phyloP scores from a whole-genome alignment of 768 basidiomycete genomes.

The Russula olivacea region DNA sequence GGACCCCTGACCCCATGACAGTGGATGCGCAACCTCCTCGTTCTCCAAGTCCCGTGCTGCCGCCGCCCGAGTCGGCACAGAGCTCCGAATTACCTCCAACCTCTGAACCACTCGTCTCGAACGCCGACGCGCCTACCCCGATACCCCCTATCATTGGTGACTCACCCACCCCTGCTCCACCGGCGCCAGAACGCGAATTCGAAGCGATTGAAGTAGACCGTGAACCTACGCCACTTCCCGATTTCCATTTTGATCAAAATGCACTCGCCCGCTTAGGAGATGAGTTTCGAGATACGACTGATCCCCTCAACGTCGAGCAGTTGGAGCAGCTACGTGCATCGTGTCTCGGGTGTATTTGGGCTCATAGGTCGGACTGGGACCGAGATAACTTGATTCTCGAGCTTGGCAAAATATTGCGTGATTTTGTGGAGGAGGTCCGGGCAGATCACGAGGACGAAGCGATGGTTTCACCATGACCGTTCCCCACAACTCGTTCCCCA shows the following conservation, averaged over 20 bases:
- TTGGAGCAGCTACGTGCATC: conserved; percentile 90
- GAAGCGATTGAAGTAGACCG: conserved; percentile 51
- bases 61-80: conserved; percentile 2
- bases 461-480: conserved; percentile 1
- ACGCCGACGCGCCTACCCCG: neutral
- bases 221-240: conserved; percentile 66
- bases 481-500: neutral
- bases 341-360: conserved; percentile 78
- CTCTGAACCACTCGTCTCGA: neutral
- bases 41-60: neutral
- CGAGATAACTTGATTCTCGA: conserved; percentile 58
- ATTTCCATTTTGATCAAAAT: conserved; percentile 60
- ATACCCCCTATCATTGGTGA: neutral
- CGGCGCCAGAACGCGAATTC: conserved; percentile 28
- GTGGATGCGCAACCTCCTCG: neutral
- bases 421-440: conserved; percentile 62
- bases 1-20: neutral
- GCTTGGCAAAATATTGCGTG: conserved; percentile 48
- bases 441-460: conserved; percentile 25
- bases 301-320: conserved; percentile 69
- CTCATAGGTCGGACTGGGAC: conserved; percentile 77
- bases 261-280: conserved; percentile 45
- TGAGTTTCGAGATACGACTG: conserved; percentile 50
- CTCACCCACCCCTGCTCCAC: conserved; percentile 21
- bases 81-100: neutral